These are phyloP conservation scores for maize (Zea mays) DNA, from an alignment of 176 grass and related monocot species.

Conservation along the genomic window DNA sequence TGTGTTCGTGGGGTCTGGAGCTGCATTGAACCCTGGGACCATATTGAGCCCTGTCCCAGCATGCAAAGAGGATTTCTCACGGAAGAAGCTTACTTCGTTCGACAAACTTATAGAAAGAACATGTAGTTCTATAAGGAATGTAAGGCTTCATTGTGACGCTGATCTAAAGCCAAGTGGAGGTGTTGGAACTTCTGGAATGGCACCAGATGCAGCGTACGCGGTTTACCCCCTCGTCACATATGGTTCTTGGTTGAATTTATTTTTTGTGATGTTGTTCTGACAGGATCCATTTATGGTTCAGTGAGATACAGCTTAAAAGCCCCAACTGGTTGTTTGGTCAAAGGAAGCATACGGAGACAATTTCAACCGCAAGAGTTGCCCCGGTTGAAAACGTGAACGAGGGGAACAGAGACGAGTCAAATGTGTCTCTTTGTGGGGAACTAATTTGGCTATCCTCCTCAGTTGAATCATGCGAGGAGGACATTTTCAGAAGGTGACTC, in stretches of 20 bases:
- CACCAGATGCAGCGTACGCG: slow-evolving; percentile 89
- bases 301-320: slow-evolving; percentile 94
- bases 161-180: slow-evolving; percentile 52
- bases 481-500: slow-evolving; percentile 79
- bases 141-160: slow-evolving; percentile 69
- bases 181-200: slow-evolving; percentile 70
- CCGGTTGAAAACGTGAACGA: slow-evolving; percentile 47
- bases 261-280: slow-evolving; percentile 12
- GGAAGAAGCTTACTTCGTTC: slow-evolving; percentile 84
- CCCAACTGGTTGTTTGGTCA: slow-evolving; percentile 98
- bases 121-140: slow-evolving; percentile 72
- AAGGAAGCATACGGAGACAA: slow-evolving; percentile 72
- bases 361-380: slow-evolving; percentile 37
- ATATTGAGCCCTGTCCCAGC: slow-evolving; percentile 60
- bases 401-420: slow-evolving; percentile 39
- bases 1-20: slow-evolving; percentile 36
- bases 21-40: slow-evolving; percentile 35
- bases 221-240: background rate
- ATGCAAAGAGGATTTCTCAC: slow-evolving; percentile 80
- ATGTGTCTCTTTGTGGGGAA: slow-evolving; percentile 46
- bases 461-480: slow-evolving; percentile 70
- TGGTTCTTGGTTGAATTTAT: slow-evolving; percentile 12
- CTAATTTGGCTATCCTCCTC: slow-evolving; percentile 67
- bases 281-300: slow-evolving; percentile 37
- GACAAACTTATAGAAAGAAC: slow-evolving; percentile 79